Conservation (phyloP, 2,329 filamentous ascomycete species). For the Paraconiothyrium brasiliense region DNA sequence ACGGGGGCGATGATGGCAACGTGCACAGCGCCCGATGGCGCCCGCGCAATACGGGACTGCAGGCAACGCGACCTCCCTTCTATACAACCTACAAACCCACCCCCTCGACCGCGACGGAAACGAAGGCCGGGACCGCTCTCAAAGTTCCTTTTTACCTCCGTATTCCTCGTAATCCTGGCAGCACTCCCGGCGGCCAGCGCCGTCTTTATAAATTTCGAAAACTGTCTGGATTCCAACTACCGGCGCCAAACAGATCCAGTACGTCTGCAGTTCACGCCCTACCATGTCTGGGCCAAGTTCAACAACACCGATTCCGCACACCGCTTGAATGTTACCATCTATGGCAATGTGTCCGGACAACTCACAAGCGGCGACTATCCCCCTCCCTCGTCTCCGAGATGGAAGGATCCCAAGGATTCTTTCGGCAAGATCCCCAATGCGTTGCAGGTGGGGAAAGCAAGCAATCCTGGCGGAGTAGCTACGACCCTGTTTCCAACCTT, state of each 20-base stretch:
- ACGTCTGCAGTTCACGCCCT: slow-evolving; percentile 81
- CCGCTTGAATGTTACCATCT: slow-evolving; percentile 79
- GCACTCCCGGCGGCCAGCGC: slow-evolving; percentile 40
- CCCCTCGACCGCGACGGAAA: slow-evolving; percentile 43
- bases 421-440: slow-evolving; percentile 79
- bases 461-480: slow-evolving; percentile 49
- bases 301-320: slow-evolving; percentile 68
- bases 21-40: slow-evolving; percentile 33
- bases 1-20: slow-evolving; percentile 35
- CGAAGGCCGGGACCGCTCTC: slow-evolving; percentile 15
- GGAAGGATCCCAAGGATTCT: slow-evolving; percentile 68
- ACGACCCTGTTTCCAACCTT: slow-evolving; percentile 79
- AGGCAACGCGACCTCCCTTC: slow-evolving; percentile 35
- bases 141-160: slow-evolving; percentile 26
- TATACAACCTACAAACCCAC: slow-evolving; percentile 39
- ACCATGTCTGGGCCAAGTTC: slow-evolving; percentile 78
- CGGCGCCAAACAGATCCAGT: slow-evolving; percentile 66
- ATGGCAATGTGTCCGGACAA: slow-evolving; percentile 89
- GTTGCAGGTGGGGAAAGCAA: not conserved
- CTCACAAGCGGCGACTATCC: slow-evolving; percentile 68
- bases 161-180: slow-evolving; percentile 35
- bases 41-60: slow-evolving; percentile 21
- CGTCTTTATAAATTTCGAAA: slow-evolving; percentile 79
- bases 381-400: slow-evolving; percentile 62
- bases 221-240: slow-evolving; percentile 74